Conservation (phyloP, 768 basidiomycete species). For the Rhizopogon vesiculosus region DNA sequence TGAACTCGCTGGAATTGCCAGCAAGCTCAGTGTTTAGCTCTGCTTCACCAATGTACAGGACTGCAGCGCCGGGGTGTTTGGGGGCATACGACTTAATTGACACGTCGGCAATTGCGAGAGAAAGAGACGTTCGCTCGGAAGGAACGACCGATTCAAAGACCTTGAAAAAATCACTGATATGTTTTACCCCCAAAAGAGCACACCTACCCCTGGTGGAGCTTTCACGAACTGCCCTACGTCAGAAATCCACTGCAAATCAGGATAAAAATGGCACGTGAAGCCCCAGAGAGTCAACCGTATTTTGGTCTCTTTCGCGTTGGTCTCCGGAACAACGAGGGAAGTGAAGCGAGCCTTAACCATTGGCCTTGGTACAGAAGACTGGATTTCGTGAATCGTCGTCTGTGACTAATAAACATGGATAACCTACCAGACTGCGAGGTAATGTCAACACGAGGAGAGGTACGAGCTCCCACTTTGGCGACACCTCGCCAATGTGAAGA, state of each 20-base stretch:
- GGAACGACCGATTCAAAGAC: slow-evolving; percentile 93
- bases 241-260: slow-evolving; percentile 57
- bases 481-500: slow-evolving; percentile 48
- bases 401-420: neutral
- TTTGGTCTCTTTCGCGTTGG: slow-evolving; percentile 73
- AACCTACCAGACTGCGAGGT: slow-evolving; percentile 54
- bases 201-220: slow-evolving; percentile 82
- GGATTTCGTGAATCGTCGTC: slow-evolving; percentile 1
- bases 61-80: slow-evolving; percentile 57
- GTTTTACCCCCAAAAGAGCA: neutral
- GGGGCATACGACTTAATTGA: slow-evolving; percentile 60
- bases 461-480: slow-evolving; percentile 24
- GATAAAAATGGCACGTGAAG: slow-evolving; percentile 55
- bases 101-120: slow-evolving; percentile 60
- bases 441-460: slow-evolving; percentile 52
- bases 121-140: slow-evolving; percentile 74
- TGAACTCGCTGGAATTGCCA: slow-evolving; percentile 56
- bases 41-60: slow-evolving; percentile 59
- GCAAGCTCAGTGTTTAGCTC: slow-evolving; percentile 72
- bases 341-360: slow-evolving; percentile 62
- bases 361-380: slow-evolving; percentile 46
- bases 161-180: slow-evolving; percentile 28
- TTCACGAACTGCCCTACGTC: slow-evolving; percentile 66
- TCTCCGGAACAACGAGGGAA: slow-evolving; percentile 55
- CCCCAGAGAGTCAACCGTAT: slow-evolving; percentile 60